Conservation (phyloP, 139 green algal genomes). For the Chlorella sp. region DNA sequence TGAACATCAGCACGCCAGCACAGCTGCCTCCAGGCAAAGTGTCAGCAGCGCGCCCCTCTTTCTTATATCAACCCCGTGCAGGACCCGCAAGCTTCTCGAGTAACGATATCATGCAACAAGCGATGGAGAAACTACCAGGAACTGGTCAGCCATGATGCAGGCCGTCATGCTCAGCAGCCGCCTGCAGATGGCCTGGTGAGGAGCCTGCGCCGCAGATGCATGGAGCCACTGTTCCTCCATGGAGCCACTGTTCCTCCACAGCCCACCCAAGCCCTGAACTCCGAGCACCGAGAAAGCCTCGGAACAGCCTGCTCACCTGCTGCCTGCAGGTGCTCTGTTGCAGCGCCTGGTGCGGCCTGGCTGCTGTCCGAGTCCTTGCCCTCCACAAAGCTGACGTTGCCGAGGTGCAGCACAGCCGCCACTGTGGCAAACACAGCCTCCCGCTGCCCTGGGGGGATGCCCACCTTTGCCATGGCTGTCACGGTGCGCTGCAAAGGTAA, state of each 20-base stretch:
- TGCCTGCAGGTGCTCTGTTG: conserved; percentile 3
- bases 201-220: too few relatives aligned
- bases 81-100: too few relatives aligned
- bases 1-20: neutral
- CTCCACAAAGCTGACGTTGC: conserved; percentile 77
- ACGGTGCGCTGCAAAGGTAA: conserved; percentile 59
- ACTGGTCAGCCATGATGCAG: conserved; percentile 44
- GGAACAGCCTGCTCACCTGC: neutral
- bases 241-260: conserved; percentile 49
- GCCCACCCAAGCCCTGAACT: conserved; percentile 94
- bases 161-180: conserved; percentile 91
- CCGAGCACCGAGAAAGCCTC: conserved; percentile 67
- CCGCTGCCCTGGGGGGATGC: conserved; percentile 70
- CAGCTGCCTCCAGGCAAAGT: neutral
- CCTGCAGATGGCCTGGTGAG: too few relatives aligned
- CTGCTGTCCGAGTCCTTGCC: conserved; percentile 16
- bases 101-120: too few relatives aligned
- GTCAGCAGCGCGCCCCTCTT: too few relatives aligned
- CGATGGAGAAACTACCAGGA: too few relatives aligned
- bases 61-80: too few relatives aligned
- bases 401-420: conserved; percentile 92
- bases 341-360: conserved; percentile 5
- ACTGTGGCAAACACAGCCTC: conserved; percentile 78
- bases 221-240: conserved; percentile 83
- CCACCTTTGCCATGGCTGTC: conserved; percentile 93